Conservation (phyloP, 225 moss, liverwort and hornwort species). For the Rhytidiadelphus loreus region DNA sequence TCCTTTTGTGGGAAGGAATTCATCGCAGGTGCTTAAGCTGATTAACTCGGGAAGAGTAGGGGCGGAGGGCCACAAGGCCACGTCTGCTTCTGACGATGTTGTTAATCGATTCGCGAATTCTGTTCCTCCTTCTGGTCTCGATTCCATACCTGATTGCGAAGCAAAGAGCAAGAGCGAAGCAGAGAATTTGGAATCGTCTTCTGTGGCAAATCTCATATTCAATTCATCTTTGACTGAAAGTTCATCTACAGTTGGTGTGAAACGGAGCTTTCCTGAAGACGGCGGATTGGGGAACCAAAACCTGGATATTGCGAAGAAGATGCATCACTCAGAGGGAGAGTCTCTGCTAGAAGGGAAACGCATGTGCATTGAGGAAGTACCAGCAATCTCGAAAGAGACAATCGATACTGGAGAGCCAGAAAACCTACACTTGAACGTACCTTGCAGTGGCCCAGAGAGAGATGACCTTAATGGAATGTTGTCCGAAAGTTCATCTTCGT, state of each 20-base stretch:
- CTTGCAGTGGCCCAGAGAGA: not conserved
- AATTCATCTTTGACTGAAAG: not conserved
- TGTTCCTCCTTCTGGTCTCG: not conserved
- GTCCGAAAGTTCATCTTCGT: not conserved
- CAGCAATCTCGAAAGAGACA: not conserved
- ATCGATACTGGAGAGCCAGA: not conserved
- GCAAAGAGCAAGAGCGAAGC: not conserved
- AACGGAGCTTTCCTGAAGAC: slow-evolving; percentile 16
- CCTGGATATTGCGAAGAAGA: not conserved
- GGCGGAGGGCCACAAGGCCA: not conserved
- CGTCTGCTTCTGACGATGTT: not conserved
- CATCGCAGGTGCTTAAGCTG: slow-evolving; percentile 13
- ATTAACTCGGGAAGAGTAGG: slow-evolving; percentile 1
- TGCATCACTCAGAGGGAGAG: not conserved
- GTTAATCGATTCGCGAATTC: not conserved
- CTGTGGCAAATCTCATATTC: not conserved
- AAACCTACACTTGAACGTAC: not conserved
- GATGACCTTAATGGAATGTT: not conserved
- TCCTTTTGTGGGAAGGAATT: not conserved
- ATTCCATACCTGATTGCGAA: not conserved
- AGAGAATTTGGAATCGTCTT: not conserved
- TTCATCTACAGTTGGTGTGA: not conserved
- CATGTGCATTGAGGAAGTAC: not conserved
- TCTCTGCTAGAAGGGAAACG: not conserved
- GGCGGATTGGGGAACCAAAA: not conserved